A percentile compares a stretch with the other conserved stretches of the same genome.
These are phyloP conservation scores for Smittium mucronatum DNA, from an alignment of 371 early-diverging fungal species.

Conservation along the genomic window DNA sequence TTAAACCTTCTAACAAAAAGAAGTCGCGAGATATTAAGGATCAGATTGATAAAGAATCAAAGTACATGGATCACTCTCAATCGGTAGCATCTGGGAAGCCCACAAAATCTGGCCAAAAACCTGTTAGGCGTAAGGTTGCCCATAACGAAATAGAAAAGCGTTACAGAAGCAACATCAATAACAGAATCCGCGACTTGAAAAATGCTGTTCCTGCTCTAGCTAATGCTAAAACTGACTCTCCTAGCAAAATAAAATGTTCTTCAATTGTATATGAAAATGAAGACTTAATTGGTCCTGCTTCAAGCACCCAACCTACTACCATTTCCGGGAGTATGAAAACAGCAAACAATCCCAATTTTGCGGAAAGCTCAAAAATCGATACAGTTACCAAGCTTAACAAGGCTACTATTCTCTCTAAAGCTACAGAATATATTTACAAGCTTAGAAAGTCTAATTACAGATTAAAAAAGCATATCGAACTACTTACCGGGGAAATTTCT, in stretches of 20 bases:
- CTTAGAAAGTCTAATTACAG: constrained; percentile 43
- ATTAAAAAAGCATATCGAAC: constrained; percentile 12
- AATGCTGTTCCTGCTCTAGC: constrained; percentile 72
- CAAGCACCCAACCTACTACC: constrained; percentile 27
- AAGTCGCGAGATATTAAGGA: too few species aligned
- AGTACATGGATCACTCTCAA: too few species aligned
- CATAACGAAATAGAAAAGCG: constrained; percentile 92
- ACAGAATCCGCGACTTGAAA: constrained; percentile 72
- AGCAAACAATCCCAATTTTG: neutral
- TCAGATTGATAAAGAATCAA: too few species aligned
- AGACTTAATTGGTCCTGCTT: constrained; percentile 25
- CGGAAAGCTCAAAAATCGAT: constrained; percentile 27
- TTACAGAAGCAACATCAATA: constrained; percentile 89
- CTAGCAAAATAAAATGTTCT: neutral
- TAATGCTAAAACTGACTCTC: constrained; percentile 17
- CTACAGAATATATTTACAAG: constrained; percentile 75
- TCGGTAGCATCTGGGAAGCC: too few species aligned
- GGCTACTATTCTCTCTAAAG: constrained; percentile 74
- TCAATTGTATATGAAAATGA: constrained; percentile 41
- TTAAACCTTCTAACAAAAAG: too few species aligned
- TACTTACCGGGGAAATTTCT: neutral
- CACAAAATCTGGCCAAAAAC: too few species aligned
- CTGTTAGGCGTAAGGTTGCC: constrained; percentile 67
- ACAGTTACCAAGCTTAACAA: constrained; percentile 75
- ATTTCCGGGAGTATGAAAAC: constrained; percentile 17